Base-by-base conservation (phyloP, 2,329 filamentous ascomycete genomes). In the Hypoxylon sp. region DNA sequence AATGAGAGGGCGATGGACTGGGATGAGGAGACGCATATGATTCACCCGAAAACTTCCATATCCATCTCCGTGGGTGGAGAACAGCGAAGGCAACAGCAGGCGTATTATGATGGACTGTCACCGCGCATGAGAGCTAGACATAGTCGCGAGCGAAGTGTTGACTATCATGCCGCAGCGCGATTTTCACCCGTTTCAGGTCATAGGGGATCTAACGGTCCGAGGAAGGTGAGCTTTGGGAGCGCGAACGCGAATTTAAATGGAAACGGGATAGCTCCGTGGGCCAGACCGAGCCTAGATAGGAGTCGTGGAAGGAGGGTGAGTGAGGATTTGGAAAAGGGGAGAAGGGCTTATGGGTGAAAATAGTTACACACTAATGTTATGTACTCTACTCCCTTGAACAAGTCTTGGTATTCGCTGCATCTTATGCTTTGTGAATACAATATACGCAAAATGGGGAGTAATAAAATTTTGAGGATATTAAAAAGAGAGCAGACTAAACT, bases 251-350 rank as follows among this genome's bases (percentile, higher is more conserved):
- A 31, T 13, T 32, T 12, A 23, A n/a, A 34, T 19, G 40, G 13
- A 17, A 32, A 25, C 9, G 21, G 8, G 4, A 27, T 27, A 12
- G 19, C 12, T 5, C 16, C 50, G n/a, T 57, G 49, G 56, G 41
- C 31, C 3, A 23, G 56, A 34, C 41, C 56, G 13, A 57, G 56
- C n/a, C 15, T 53, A 0, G 56, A 57, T 31, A 45, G 52, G 7
- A 59, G n/a, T 36, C 49, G 56, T 1, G 49, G 42, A 7, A 49
- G 52, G 12, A 44, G 52, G 30, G 0, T 53, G 2, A 56, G 55
- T 8, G 51, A 52, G 29, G 52, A 56, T 16, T 16, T 59, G 32
- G 55, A 56, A 30, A 59, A 50, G 41, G 55, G 55, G 4, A 19
- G 52, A 12, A 25, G 38, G 1, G n/a, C 11, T 12, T 55, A 49